Percentiles rank a stretch among this genome's conserved stretches.
These are phyloP conservation scores for Pseudohalonectria lignicola DNA, from an alignment of 2,329 filamentous ascomycete species.

Conservation along the genomic window DNA sequence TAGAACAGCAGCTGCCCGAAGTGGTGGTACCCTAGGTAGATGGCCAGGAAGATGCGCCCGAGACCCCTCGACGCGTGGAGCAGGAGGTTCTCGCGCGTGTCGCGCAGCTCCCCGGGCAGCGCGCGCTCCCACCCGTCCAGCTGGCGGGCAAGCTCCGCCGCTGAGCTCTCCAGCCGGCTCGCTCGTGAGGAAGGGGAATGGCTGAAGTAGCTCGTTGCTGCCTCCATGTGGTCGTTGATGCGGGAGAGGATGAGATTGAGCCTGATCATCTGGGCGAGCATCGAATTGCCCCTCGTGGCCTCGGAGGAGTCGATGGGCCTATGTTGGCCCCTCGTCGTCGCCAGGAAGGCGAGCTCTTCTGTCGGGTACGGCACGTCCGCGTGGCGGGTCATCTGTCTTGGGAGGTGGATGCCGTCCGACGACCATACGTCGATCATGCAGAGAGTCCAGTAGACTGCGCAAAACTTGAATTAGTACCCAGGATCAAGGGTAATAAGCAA, in stretches of 20 bases:
- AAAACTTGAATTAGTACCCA: too few relatives aligned
- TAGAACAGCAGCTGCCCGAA: slow-evolving; percentile 35
- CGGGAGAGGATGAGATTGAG: slow-evolving; percentile 22
- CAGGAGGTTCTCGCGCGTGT: slow-evolving; percentile 26
- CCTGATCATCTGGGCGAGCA: slow-evolving; percentile 13
- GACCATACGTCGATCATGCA: slow-evolving; percentile 30
- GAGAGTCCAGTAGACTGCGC: slow-evolving; percentile 24
- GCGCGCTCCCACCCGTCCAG: slow-evolving; percentile 22
- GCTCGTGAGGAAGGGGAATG: slow-evolving; percentile 8
- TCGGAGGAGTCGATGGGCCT: too few relatives aligned
- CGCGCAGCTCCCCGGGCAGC: slow-evolving; percentile 21
- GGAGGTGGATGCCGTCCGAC: slow-evolving; percentile 21
- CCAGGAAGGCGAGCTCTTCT: slow-evolving; percentile 22
- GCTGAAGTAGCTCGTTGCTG: too few relatives aligned
- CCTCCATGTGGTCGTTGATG: slow-evolving; percentile 25
- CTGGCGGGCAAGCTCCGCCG: slow-evolving; percentile 18
- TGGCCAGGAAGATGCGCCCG: slow-evolving; percentile 28
- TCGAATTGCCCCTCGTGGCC: too few relatives aligned
- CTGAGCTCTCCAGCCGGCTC: slow-evolving; percentile 16
- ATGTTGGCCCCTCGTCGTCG: too few relatives aligned
- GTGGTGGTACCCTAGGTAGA: slow-evolving; percentile 35
- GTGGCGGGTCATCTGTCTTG: slow-evolving; percentile 16
- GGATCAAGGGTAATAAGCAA: too few relatives aligned
- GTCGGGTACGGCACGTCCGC: slow-evolving; percentile 23
- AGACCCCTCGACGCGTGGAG: slow-evolving; percentile 23